Base-by-base conservation (phyloP, 148 eudicot genomes). In the Amaranthus cruentus region DNA sequence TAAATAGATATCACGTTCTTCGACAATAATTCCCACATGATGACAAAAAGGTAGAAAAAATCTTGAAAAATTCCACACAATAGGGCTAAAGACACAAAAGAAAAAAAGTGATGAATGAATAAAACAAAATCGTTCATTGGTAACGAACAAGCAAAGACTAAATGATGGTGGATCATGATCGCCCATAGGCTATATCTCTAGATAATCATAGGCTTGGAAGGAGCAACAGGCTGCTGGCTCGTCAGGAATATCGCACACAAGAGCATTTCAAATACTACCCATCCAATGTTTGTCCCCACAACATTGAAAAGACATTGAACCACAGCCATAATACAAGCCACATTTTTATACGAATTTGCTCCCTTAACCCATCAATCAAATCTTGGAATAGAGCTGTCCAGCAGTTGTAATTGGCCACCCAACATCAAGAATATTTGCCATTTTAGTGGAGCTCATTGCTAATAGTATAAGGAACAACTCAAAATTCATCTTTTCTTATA, bases 341-440 rank as follows among this genome's bases (percentile, higher is more conserved):
- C 59, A 47, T 74, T 48, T 7, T 66, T 72, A 66, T 80, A 78
- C 76, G 61, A 67, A 67, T 51, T 81, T 55, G 38, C 38, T 28
- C 72, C 74, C 21, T 50, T 76, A 72, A 70, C 65, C 76, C 77
- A 75, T 87, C 88, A 81, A 86, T 86, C 89, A 78, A 81, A 73
- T 87, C 84, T 69, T 74, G 18, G 10, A 13, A 50, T 7, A 81
- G 62, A 75, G 77, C 68, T 67, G 76, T 70, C 74, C 55, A 78
- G 74, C 73, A 64, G 62, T 53, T 21, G 5, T 48, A 47, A 28
- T 56, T 75, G 69, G 77, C 71, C 78, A 76, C 50, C 38, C 76
- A 74, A 72, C 76, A 55, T 65, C 43, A 12, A 6, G 63, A 60
- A 60, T 60, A 60, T 60, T 60, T 60, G 71, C 79, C 74, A 43